Evolutionary conservation across 225 moss, liverwort and hornwort species (phyloP).

Genomic region (Lunularia cruciata): DNA sequence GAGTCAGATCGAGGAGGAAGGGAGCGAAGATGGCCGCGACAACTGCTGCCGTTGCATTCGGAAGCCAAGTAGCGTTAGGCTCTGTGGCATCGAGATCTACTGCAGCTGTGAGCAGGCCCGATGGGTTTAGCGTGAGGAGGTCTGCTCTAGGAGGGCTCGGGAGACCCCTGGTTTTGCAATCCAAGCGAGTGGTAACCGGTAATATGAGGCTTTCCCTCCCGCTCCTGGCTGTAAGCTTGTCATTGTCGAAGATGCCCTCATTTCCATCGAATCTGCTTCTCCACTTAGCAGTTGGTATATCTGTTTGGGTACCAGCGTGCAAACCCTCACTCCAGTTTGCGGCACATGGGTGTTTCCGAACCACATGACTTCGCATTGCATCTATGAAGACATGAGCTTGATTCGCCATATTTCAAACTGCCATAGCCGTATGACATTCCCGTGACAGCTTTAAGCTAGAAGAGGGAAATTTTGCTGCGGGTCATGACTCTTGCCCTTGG

Average conservation of each 20-base stretch:
- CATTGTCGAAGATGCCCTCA: neutral
- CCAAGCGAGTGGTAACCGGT: neutral
- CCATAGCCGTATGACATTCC: too few relatives aligned
- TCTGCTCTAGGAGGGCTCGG: neutral
- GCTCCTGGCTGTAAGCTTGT: neutral
- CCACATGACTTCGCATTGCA: too few relatives aligned
- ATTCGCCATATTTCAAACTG: too few relatives aligned
- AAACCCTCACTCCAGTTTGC: too few relatives aligned
- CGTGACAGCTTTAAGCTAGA: too few relatives aligned
- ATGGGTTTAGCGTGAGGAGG: constrained; percentile 3
- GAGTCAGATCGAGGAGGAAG: neutral
- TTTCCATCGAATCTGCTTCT: too few relatives aligned
- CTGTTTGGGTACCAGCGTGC: too few relatives aligned
- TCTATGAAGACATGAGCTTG: too few relatives aligned
- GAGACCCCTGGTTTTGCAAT: neutral
- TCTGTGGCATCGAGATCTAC: neutral
- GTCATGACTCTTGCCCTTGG: too few relatives aligned
- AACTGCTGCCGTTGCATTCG: neutral
- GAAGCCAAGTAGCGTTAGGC: neutral
- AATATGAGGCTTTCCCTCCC: neutral
- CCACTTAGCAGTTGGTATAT: too few relatives aligned
- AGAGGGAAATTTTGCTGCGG: too few relatives aligned
- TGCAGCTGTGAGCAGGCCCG: constrained; percentile 4
- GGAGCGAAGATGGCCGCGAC: constrained; percentile 11
- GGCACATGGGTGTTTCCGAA: too few relatives aligned